phyloP scores from a whole-genome alignment of 352 stramenopile species.

The Phytophthora sojae region DNA sequence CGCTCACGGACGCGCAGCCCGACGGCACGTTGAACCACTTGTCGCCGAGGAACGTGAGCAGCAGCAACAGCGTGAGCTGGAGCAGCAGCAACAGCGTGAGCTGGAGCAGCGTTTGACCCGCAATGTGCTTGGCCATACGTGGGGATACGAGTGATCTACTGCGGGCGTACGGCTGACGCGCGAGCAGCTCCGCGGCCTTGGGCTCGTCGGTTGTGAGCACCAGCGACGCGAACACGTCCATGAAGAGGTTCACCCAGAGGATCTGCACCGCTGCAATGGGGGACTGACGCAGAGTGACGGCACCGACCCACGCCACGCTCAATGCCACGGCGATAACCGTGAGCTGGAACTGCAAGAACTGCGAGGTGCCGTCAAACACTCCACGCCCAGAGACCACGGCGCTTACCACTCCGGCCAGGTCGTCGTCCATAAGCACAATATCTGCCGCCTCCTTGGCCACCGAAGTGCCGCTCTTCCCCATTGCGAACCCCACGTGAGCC shows the following conservation, averaged over 20 bases:
- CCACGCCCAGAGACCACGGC: conserved; percentile 94
- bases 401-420: conserved; percentile 95
- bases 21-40: too few species aligned
- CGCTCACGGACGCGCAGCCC: too few species aligned
- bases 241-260: conserved; percentile 98
- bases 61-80: too few species aligned
- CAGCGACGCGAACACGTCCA: conserved; percentile 95
- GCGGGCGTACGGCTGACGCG: conserved; percentile 34
- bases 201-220: conserved; percentile 85
- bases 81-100: too few species aligned
- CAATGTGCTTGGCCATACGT: too few species aligned
- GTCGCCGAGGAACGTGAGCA: too few species aligned
- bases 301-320: conserved; percentile 88
- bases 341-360: conserved; percentile 97
- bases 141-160: too few species aligned
- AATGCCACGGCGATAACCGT: conserved; percentile 96
- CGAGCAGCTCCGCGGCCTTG: conserved; percentile 73
- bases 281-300: conserved; percentile 57
- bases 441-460: conserved; percentile 95
- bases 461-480: conserved; percentile 92
- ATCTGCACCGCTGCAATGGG: conserved; percentile 95
- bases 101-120: too few species aligned
- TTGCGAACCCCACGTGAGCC: conserved; percentile 92
- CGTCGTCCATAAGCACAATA: conserved; percentile 96
- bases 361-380: conserved; percentile 96